Evolutionary conservation across 352 stramenopile genomes (phyloP), one percentile per base, ranked within the genome.

Genomic region (Pythium apleroticum): DNA sequence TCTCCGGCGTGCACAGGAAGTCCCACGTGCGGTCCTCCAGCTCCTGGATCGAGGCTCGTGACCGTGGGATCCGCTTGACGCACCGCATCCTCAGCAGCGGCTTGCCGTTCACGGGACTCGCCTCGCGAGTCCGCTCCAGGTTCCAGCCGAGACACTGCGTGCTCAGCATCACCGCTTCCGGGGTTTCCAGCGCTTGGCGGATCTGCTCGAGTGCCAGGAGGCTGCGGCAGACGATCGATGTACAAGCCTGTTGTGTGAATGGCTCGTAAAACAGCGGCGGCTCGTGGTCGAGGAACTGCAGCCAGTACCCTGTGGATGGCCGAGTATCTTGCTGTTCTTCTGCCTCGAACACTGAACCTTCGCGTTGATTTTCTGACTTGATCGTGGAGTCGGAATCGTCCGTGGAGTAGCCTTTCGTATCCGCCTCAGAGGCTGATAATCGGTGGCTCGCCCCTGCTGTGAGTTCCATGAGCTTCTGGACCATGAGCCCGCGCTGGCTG

Each of bases 211-310:
- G 39, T 7, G 41, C 17, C 2, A 24, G 20, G 20, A 60, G 33
- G 8, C 53, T 41, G 4, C 20, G 15, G 20, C 22, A 41, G 12
- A 60, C 35, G 20, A 60, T 48, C 5, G 27, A 24, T 6, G n/a
- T 12, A 25, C 33, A 33, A 20, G 27, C 24, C 35, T 20, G 15
- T 0, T 33, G 54, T 5, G 54, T 25, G 12, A 39, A 14, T 22
- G 31, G 46, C 56, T 52, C 43, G 56, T 62, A 62, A n/a, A 54
- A 62, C 15, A 62, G 20, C 15, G 33, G 22, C 41, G 41, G 27
- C 28, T 62, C 56, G 41, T 62, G 41, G 3, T 52, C 39, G 14
- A 52, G 41, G 22, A 54, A 62, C 41, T 31, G 25, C 27, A 62
- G 39, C 56, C 56, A 62, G 27, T 45, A 30, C 20, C 56, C 56